phyloP scores from a whole-genome alignment of 2,329 filamentous ascomycete genomes.

The Fusarium fujikuroi region DNA sequence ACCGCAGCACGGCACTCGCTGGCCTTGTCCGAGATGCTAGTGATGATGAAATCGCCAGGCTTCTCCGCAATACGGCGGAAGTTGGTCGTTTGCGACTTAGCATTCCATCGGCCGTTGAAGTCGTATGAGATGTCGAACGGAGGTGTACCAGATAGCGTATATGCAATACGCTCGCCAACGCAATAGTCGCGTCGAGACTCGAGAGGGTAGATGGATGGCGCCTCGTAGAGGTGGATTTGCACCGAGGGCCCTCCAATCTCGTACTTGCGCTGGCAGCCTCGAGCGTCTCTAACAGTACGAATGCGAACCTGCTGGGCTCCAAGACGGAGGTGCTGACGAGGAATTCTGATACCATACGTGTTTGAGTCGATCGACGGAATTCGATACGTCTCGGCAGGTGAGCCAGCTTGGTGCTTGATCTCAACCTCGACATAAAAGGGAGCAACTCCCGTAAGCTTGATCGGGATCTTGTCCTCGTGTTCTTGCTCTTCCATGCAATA shows the following conservation, averaged over 20 bases:
- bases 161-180: slow-evolving; percentile 93
- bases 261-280: slow-evolving; percentile 84
- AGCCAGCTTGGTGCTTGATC: slow-evolving; percentile 88
- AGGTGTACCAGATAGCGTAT: slow-evolving; percentile 87
- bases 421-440: slow-evolving; percentile 93
- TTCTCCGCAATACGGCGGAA: slow-evolving; percentile 95
- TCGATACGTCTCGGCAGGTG: slow-evolving; percentile 81
- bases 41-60: slow-evolving; percentile 89
- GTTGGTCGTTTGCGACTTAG: slow-evolving; percentile 79
- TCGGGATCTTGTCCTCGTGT: slow-evolving; percentile 87
- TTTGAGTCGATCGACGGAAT: slow-evolving; percentile 82
- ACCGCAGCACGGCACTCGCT: slow-evolving; percentile 87
- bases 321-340: slow-evolving; percentile 83
- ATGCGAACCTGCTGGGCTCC: slow-evolving; percentile 92
- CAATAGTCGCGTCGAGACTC: slow-evolving; percentile 90
- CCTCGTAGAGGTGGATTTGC: slow-evolving; percentile 91
- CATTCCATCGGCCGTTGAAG: slow-evolving; percentile 85
- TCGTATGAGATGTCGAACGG: slow-evolving; percentile 95
- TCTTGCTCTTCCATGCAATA: slow-evolving; percentile 89
- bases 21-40: slow-evolving; percentile 85
- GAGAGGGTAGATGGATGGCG: slow-evolving; percentile 88
- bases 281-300: slow-evolving; percentile 86
- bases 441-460: slow-evolving; percentile 82
- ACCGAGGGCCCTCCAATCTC: slow-evolving; percentile 79
- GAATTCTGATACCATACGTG: slow-evolving; percentile 83